Conservation (phyloP, 768 basidiomycete genomes). For the Termitomyces sp. region DNA sequence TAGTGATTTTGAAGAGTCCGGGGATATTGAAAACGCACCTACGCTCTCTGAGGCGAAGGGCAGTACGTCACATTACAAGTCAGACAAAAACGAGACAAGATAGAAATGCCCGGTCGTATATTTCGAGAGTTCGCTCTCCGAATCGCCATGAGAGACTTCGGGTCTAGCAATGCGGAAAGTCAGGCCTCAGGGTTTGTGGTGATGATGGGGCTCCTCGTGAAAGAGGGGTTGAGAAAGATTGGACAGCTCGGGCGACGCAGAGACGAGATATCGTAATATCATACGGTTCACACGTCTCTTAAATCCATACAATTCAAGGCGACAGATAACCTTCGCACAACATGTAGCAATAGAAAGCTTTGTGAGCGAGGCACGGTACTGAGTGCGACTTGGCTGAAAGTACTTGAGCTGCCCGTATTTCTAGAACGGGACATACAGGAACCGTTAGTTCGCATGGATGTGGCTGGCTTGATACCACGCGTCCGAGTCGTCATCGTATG, state of each 20-base stretch:
- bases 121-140: too few relatives aligned
- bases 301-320: neutral
- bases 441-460: neutral
- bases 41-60: too few relatives aligned
- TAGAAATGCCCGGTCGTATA: too few relatives aligned
- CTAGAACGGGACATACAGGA: neutral
- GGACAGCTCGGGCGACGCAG: too few relatives aligned
- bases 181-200: too few relatives aligned
- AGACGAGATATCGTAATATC: constrained; percentile 1
- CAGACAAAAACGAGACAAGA: too few relatives aligned
- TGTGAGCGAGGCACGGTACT: neutral
- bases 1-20: too few relatives aligned
- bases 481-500: neutral
- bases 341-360: neutral
- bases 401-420: neutral
- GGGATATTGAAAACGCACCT: too few relatives aligned
- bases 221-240: neutral
- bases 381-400: neutral
- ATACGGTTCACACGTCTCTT: neutral
- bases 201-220: too few relatives aligned
- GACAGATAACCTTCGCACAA: neutral
- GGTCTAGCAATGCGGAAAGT: too few relatives aligned
- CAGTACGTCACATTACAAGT: too few relatives aligned
- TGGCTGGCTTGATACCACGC: neutral
- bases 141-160: too few relatives aligned